A percentile compares a stretch with the other conserved stretches of the same genome.
phyloP scores from a whole-genome alignment of 1,284 basidiomycete genomes.

The Cryptococcus sp. region DNA sequence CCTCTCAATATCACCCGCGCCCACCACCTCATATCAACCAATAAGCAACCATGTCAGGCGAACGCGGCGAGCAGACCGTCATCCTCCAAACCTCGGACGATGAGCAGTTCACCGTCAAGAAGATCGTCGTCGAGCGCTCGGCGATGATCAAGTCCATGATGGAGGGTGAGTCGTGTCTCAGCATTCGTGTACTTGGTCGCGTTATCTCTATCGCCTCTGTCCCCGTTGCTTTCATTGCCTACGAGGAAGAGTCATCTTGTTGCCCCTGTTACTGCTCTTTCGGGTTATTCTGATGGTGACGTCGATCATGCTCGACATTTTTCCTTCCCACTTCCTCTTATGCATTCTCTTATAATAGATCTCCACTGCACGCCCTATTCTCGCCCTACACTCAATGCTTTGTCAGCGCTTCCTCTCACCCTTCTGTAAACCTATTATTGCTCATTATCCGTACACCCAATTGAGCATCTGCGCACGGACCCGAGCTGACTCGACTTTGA shows the following conservation, averaged over 20 bases:
- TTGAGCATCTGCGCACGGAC: neutral
- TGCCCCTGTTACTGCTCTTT: no score
- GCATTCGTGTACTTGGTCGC: no score
- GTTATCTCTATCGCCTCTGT: no score
- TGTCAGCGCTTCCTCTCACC: no score
- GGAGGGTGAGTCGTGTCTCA: slow-evolving; percentile 67
- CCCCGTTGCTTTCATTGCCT: no score
- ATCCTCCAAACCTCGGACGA: slow-evolving; percentile 74
- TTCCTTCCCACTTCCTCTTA: no score
- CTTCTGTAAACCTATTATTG: neutral
- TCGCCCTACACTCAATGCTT: no score
- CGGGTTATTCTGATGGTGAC: no score
- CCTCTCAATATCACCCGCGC: neutral
- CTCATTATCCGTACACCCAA: neutral
- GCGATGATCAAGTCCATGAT: slow-evolving; percentile 99
- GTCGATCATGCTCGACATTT: no score
- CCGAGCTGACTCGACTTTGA: neutral
- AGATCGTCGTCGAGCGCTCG: slow-evolving; percentile 90
- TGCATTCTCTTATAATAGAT: no score
- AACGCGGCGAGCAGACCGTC: slow-evolving; percentile 40
- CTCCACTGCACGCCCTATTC: no score
- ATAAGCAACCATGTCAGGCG: slow-evolving; percentile 25
- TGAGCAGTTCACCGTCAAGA: slow-evolving; percentile 90
- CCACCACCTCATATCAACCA: neutral
- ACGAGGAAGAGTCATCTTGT: no score